These are phyloP conservation scores for Lantana camara DNA, from an alignment of 257 asterid species.

Conservation along the genomic window DNA sequence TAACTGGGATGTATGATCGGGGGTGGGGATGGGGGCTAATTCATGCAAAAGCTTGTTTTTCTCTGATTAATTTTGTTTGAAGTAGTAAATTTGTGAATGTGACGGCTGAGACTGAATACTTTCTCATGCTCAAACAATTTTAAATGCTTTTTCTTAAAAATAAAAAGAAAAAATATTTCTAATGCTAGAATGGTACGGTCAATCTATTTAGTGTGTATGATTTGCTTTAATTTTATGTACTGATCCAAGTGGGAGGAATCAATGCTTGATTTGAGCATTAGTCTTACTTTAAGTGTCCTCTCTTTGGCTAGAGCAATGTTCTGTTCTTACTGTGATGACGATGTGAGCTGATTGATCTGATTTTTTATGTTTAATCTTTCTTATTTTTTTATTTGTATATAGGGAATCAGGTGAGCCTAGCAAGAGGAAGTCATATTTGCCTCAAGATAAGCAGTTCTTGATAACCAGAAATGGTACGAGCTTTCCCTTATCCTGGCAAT, in stretches of 20 bases:
- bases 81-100: not conserved
- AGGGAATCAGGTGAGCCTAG: slow-evolving; percentile 99
- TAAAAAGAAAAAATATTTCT: too few species aligned
- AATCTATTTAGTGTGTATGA: not conserved
- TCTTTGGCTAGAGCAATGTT: slow-evolving; percentile 11
- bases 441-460: slow-evolving; percentile 85
- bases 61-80: not conserved
- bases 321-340: slow-evolving; percentile 11
- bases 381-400: slow-evolving; percentile 19
- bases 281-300: too few species aligned
- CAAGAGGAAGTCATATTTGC: slow-evolving; percentile 95
- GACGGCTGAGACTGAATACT: slow-evolving; percentile 7
- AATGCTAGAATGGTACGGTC: not conserved
- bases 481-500: slow-evolving; percentile 19
- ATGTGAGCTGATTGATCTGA: slow-evolving; percentile 15
- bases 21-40: not conserved
- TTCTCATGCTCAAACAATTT: not conserved
- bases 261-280: slow-evolving; percentile 7
- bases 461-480: slow-evolving; percentile 87
- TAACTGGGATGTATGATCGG: not conserved
- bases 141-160: not conserved
- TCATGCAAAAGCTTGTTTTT: slow-evolving; percentile 11
- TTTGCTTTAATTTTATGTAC: slow-evolving; percentile 1
- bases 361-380: slow-evolving; percentile 11
- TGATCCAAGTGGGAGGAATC: slow-evolving; percentile 16